phyloP scores from a whole-genome alignment of 371 early-diverging fungal species.

The Spiromyces aspiralis region DNA sequence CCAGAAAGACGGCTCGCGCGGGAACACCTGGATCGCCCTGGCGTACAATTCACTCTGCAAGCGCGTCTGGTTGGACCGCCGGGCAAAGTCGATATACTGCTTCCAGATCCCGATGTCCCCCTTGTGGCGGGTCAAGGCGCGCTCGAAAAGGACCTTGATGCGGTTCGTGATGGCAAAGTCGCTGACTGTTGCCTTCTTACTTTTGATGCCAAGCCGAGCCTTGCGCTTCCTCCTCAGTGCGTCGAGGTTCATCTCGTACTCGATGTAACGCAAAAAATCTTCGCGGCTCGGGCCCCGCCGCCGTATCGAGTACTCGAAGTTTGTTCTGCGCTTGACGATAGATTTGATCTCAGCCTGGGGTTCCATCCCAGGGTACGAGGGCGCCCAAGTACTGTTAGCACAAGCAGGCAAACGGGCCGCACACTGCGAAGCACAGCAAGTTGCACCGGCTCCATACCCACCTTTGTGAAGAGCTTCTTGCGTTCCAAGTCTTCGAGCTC shows the following conservation, averaged over 20 bases:
- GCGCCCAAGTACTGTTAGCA: too few species aligned
- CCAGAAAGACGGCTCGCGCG: conserved; percentile 66
- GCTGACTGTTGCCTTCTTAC: conserved; percentile 16
- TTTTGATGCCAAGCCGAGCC: conserved; percentile 32
- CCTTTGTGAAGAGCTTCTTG: conserved; percentile 54
- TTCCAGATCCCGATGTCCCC: conserved; percentile 76
- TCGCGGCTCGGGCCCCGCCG: conserved; percentile 41
- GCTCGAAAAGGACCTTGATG: conserved; percentile 59
- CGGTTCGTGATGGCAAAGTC: conserved; percentile 28
- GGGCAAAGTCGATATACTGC: conserved; percentile 66
- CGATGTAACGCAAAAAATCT: conserved; percentile 79
- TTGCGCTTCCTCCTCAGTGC: conserved; percentile 64
- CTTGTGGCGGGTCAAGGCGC: conserved; percentile 60
- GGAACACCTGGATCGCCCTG: conserved; percentile 75
- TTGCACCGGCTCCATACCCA: conserved; percentile 23
- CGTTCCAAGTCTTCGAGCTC: conserved; percentile 79
- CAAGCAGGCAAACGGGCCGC: too few species aligned
- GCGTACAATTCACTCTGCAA: conserved; percentile 31
- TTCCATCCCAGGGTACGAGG: too few species aligned
- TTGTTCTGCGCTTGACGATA: conserved; percentile 75
- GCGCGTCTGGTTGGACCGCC: conserved; percentile 1
- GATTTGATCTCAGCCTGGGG: conserved; percentile 51
- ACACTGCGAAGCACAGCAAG: too few species aligned
- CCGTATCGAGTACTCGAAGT: conserved; percentile 72
- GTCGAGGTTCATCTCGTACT: conserved; percentile 86